phyloP scores from a whole-genome alignment of 768 basidiomycete genomes.

The Amanita jacksonii region DNA sequence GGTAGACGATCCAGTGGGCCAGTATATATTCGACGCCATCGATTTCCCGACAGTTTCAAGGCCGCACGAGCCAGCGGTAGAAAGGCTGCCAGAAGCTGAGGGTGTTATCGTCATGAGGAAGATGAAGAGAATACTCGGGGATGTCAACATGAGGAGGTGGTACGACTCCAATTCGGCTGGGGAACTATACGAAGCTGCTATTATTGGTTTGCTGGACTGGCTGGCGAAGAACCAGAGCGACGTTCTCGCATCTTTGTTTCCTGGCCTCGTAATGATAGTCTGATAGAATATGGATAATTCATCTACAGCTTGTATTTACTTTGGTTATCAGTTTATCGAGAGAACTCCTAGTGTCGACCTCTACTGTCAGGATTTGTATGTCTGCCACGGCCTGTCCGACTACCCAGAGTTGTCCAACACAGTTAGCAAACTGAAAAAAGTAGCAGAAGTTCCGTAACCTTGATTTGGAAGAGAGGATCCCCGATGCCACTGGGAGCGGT shows the following conservation, averaged over 20 bases:
- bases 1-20: constrained; percentile 9
- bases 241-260: constrained; percentile 8
- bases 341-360: no score
- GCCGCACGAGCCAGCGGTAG: neutral
- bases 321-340: no score
- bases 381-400: no score
- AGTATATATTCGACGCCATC: constrained; percentile 11
- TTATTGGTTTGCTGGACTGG: constrained; percentile 18
- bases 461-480: no score
- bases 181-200: constrained; percentile 17
- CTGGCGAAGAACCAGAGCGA: constrained; percentile 13
- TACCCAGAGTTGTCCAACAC: no score
- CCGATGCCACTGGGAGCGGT: no score
- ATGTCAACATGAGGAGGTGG: constrained; percentile 6
- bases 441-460: no score
- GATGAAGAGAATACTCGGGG: constrained; percentile 12
- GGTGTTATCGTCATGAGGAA: constrained; percentile 17
- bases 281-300: no score
- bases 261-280: neutral
- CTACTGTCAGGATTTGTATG: no score
- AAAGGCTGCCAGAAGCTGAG: constrained; percentile 12
- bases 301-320: no score
- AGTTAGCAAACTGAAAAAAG: no score
- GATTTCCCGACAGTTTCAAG: constrained; percentile 8
- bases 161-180: constrained; percentile 15